phyloP scores from a whole-genome alignment of 179 eudicot genomes.

The Corrigiola litoralis region DNA sequence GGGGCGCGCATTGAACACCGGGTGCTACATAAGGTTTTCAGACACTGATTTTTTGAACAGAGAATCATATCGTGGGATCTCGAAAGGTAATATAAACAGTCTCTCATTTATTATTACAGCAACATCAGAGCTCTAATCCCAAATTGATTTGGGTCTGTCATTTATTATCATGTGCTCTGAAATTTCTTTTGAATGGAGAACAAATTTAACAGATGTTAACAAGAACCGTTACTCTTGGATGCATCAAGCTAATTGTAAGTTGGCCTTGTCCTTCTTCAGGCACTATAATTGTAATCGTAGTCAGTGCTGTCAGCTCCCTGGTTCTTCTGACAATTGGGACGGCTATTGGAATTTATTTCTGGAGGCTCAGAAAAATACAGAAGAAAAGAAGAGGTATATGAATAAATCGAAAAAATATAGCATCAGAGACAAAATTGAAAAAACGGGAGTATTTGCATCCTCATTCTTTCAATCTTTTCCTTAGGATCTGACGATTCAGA shows the following conservation, averaged over 20 bases:
- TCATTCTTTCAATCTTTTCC: too few relatives aligned
- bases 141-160: too few relatives aligned
- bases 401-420: neutral
- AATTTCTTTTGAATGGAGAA: too few relatives aligned
- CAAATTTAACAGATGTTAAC: too few relatives aligned
- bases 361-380: constrained; percentile 46
- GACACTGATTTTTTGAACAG: constrained; percentile 53
- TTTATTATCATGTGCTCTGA: too few relatives aligned
- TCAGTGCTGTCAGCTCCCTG: constrained; percentile 42
- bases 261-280: constrained; percentile 29
- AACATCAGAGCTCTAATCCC: too few relatives aligned
- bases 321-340: constrained; percentile 40
- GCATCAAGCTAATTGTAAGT: too few relatives aligned
- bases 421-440: neutral
- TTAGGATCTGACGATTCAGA: too few relatives aligned
- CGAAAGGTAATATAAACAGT: constrained; percentile 52
- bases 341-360: constrained; percentile 33
- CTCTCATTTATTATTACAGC: too few relatives aligned
- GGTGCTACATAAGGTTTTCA: constrained; percentile 70
- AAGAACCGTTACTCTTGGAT: neutral
- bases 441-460: neutral
- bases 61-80: constrained; percentile 18
- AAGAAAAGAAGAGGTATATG: constrained; percentile 57
- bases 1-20: constrained; percentile 55
- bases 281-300: constrained; percentile 31